Evolutionary conservation across 208 protist species (phyloP), one percentile per base, ranked within the genome.

Genomic region (Leishmania tarentolae): DNA sequence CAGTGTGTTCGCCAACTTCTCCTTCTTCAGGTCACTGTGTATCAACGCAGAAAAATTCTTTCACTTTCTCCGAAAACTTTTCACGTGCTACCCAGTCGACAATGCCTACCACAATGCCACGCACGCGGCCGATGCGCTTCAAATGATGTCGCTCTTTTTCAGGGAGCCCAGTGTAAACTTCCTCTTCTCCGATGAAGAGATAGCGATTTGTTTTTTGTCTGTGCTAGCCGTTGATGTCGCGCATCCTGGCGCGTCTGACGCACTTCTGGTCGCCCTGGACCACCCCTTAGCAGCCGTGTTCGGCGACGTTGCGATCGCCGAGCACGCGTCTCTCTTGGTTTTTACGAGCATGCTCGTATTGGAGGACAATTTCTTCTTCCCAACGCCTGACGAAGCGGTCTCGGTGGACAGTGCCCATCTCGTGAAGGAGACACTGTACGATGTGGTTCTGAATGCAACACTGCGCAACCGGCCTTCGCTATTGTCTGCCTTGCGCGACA

Each of bases 81-180:
- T 90, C 78, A 83, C 87, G 13, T 88, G 83, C 53, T 96, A 93
- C 83, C 80, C 87, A 0, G 72, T 61, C 21, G 90, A 92, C 11
- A 95, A 96, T 75, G 80, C 88, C 24, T 98, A 95, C 76, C 92
- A 96, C 81, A 96, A 94, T 78, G 82, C 90, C 66, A 83, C 90
- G 28, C 95, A 98, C 82, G 93, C 93, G 19, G 92, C 89, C 0
- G 95, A 98, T 78, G 90, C 92, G 35, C 72, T 95, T 63, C 95
- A 98, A 82, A 97, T 95, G 89, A 73, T 94, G 46, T 96, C 88
- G 15, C 81, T 97, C 11, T 95, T 96, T 56, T 89, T 98, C 40
- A 77, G 93, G 15, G 91, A 95, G 47, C 89, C 90, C 17, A 85
- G 87, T 44, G 84, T 93, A 47, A 92, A 90, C 61, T 88, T 91